Base-by-base conservation (phyloP, 345 rosid species). In the Ceriops tagal region DNA sequence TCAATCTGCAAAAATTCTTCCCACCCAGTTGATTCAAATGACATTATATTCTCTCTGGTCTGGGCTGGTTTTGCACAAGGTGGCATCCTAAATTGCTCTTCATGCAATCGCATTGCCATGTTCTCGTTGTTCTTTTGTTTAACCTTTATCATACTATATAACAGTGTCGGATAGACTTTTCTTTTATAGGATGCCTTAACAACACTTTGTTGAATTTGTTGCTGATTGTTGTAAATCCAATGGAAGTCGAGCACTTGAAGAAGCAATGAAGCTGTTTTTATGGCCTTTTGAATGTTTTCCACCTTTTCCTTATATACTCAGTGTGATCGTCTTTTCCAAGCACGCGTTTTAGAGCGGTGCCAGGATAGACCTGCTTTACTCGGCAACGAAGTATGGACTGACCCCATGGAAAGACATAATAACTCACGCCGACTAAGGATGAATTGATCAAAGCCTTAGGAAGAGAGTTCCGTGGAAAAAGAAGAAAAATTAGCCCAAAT, bases 1-100 rank as follows among this genome's bases (percentile, higher is more conserved):
- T 95, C 83, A 92, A 84, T 51, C 95, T 95, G 43, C 84, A 90
- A 86, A 89, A 82, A 67, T 95, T 88, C 73, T 95, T 95, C 81
- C 99, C 98, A 72, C 80, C 99, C 9, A 90, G 82, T 62, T 95
- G 84, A 84, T 73, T 34, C 5, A 70, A 31, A 37, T 60, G 21
- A 31, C 52, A 39, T 21, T 15, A 15, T 13, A 43, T 43, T 13
- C 49, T 43, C 19, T 13, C 49, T 15, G 49, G 3, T 43, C 49
- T 13, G 18, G 18, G 49, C 49, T 43, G 24, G 2, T n/a, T 19
- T 51, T 7, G 55, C 16, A 22, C 24, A 20, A 16, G 43, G 16
- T 24, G 8, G 57, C 6, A 6, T 34, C 34, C 51, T 43, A 22
- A 31, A 47, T 61, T 35, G 55, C 69, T 34, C 37, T 34, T 34